phyloP scores from a whole-genome alignment of 495 filamentous ascomycete species.

The Chaetomium cochliodes region DNA sequence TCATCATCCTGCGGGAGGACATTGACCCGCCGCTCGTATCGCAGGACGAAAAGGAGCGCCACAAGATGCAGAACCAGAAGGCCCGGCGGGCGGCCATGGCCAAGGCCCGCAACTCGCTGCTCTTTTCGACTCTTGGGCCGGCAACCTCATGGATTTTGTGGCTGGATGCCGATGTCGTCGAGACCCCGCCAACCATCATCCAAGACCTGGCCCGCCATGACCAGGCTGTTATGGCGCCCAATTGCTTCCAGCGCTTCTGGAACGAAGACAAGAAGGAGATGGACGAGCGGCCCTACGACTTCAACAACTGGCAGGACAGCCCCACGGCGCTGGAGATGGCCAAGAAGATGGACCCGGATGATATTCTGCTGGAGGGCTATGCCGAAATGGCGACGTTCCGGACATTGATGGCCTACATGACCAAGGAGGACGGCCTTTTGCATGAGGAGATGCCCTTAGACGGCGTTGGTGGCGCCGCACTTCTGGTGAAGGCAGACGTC shows the following conservation, averaged over 20 bases:
- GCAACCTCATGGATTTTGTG: constrained; percentile 93
- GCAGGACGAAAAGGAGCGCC: constrained; percentile 83
- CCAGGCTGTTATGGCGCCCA: constrained; percentile 85
- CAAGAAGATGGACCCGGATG: constrained; percentile 74
- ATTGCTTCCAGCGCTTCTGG: constrained; percentile 88
- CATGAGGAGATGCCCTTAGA: constrained; percentile 69
- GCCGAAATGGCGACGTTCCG: constrained; percentile 88
- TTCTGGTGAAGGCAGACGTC: constrained; percentile 95
- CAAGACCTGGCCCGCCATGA: constrained; percentile 88
- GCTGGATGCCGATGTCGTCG: constrained; percentile 90
- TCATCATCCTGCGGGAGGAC: constrained; percentile 93
- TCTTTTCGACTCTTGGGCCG: constrained; percentile 97
- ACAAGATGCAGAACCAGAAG: constrained; percentile 88
- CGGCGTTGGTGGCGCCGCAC: constrained; percentile 89
- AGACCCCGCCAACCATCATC: constrained; percentile 81
- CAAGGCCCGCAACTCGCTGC: constrained; percentile 84
- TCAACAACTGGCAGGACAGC: constrained; percentile 94
- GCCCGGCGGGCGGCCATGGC: constrained; percentile 83
- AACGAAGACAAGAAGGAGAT: constrained; percentile 66
- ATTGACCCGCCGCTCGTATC: constrained; percentile 78
- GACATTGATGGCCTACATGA: constrained; percentile 85
- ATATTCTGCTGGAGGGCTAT: constrained; percentile 93
- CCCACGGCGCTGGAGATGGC: constrained; percentile 70
- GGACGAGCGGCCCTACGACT: constrained; percentile 86
- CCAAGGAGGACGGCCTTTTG: constrained; percentile 56